Evolutionary conservation across 257 asterid species (phyloP).

Genomic region (Solanum rostratum): DNA sequence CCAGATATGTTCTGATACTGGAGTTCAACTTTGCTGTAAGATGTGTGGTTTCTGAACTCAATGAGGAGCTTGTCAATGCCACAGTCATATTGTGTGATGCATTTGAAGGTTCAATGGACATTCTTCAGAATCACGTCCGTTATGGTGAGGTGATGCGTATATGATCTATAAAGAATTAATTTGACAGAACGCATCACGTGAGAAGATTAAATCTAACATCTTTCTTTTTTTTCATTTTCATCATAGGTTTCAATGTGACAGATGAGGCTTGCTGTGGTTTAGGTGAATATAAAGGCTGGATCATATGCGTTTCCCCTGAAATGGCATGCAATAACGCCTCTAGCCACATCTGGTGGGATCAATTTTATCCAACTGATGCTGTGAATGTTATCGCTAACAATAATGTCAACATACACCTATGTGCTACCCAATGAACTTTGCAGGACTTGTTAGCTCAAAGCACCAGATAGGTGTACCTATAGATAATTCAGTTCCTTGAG

Average conservation of each 20-base stretch:
- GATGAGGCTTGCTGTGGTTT: slow-evolving; percentile 83
- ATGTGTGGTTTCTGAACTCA: slow-evolving; percentile 55
- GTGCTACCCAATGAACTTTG: slow-evolving; percentile 88
- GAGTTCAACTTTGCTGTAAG: slow-evolving; percentile 65
- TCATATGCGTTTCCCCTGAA: slow-evolving; percentile 59
- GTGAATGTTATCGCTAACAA: slow-evolving; percentile 68
- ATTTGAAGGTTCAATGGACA: slow-evolving; percentile 75
- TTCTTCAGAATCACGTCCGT: slow-evolving; percentile 43
- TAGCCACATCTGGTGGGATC: slow-evolving; percentile 86
- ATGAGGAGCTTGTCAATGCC: slow-evolving; percentile 39
- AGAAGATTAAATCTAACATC: neutral
- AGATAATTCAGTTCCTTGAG: neutral
- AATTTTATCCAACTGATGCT: slow-evolving; percentile 75
- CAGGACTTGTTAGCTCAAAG: slow-evolving; percentile 46
- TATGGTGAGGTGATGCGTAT: slow-evolving; percentile 45
- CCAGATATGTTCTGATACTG: no score
- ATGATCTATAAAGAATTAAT: neutral
- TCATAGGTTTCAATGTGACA: slow-evolving; percentile 55
- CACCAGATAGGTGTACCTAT: neutral
- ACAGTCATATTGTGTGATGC: slow-evolving; percentile 70
- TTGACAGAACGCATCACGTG: neutral
- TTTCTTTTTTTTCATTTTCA: neutral
- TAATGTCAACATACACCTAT: slow-evolving; percentile 54
- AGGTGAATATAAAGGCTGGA: slow-evolving; percentile 60
- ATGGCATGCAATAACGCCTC: slow-evolving; percentile 78